phyloP scores from a whole-genome alignment of 192 early-diverging fungal genomes.

The Umbelopsis sp. region DNA sequence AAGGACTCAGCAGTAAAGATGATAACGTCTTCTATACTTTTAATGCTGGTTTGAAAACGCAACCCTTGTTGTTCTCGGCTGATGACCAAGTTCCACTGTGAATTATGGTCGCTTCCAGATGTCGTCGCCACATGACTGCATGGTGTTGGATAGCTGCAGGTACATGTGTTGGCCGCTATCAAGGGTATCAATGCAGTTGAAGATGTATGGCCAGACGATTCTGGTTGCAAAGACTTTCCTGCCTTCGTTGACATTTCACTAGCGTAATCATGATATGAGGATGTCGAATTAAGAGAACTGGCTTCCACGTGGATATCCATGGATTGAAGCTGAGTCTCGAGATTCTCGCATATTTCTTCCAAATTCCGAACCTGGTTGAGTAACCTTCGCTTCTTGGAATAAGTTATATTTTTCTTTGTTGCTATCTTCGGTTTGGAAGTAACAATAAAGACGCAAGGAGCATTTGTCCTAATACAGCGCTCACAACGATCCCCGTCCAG shows the following conservation, averaged over 20 bases:
- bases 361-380: slow-evolving; percentile 16
- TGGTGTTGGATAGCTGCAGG: neutral
- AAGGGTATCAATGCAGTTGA: neutral
- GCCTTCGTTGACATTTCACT: neutral
- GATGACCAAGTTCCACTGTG: slow-evolving; percentile 23
- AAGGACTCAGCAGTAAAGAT: slow-evolving; percentile 19
- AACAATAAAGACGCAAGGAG: slow-evolving; percentile 23
- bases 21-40: slow-evolving; percentile 25
- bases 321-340: slow-evolving; percentile 22
- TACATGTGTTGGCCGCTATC: neutral
- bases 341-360: neutral
- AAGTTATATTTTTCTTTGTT: slow-evolving; percentile 7
- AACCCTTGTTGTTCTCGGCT: slow-evolving; percentile 23
- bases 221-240: neutral
- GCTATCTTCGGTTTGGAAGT: slow-evolving; percentile 21
- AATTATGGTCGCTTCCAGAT: neutral
- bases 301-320: slow-evolving; percentile 19
- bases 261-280: neutral
- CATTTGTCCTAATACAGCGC: slow-evolving; percentile 25
- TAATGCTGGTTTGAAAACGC: slow-evolving; percentile 26
- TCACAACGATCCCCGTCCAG: slow-evolving; percentile 20
- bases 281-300: neutral
- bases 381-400: slow-evolving; percentile 22
- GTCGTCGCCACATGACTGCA: neutral
- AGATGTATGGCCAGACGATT: neutral